Evolutionary conservation across 2,329 filamentous ascomycete genomes (phyloP).

Genomic region (Pseudogymnoascus sp.): DNA sequence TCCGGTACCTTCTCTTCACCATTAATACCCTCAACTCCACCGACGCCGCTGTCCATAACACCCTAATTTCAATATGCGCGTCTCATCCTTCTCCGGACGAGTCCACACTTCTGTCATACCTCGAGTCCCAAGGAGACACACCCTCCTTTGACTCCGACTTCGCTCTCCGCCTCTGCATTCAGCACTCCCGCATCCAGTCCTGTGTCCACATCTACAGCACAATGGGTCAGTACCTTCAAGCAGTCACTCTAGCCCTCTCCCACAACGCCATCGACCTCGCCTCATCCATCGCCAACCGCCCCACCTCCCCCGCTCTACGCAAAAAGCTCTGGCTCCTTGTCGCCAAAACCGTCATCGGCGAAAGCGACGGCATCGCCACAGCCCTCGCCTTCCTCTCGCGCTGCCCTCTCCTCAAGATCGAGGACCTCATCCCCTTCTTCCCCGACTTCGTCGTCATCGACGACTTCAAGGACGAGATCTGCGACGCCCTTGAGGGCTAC

Average conservation of each 20-base stretch:
- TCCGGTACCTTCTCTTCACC: conserved; percentile 87
- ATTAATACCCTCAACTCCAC: conserved; percentile 78
- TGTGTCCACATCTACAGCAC: conserved; percentile 96
- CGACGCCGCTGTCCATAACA: conserved; percentile 89
- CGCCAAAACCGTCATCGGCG: conserved; percentile 84
- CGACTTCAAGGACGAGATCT: conserved; percentile 98
- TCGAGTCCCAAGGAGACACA: conserved; percentile 82
- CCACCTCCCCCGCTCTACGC: conserved; percentile 68
- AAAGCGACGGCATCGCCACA: conserved; percentile 78
- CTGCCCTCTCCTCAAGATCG: conserved; percentile 76
- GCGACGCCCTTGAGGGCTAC: conserved; percentile 86
- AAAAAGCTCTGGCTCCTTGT: conserved; percentile 96
- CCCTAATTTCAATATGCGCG: conserved; percentile 90
- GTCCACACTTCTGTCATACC: conserved; percentile 75
- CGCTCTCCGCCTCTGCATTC: conserved; percentile 88
- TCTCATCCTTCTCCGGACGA: conserved; percentile 78
- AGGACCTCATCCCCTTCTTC: conserved; percentile 97
- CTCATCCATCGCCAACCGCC: conserved; percentile 77
- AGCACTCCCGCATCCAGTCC: conserved; percentile 84
- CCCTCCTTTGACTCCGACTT: conserved; percentile 92
- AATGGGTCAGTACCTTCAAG: conserved; percentile 91
- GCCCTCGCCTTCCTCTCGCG: conserved; percentile 90
- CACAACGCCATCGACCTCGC: conserved; percentile 87
- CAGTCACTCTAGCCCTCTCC: conserved; percentile 84
- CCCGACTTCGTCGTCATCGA: conserved; percentile 98